Evolutionary conservation across 2,329 filamentous ascomycete genomes (phyloP).

Genomic region (Stromatinia cepivora): DNA sequence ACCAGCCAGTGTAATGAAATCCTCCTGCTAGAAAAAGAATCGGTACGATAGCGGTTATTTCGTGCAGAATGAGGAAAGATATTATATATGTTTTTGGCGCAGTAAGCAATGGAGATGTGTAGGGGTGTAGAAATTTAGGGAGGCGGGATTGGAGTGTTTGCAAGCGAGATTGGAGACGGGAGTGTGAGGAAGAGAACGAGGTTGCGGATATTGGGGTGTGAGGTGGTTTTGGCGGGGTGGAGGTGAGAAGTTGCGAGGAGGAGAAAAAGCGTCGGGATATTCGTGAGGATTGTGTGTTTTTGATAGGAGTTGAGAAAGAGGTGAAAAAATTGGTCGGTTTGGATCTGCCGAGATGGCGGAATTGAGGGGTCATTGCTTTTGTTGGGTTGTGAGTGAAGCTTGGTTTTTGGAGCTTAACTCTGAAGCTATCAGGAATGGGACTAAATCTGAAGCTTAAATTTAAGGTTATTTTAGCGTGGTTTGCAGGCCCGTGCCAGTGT

Average conservation of each 20-base stretch:
- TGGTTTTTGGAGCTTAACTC: neutral
- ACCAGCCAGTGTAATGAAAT: conserved; percentile 79
- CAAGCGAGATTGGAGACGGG: neutral
- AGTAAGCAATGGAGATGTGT: conserved; percentile 67
- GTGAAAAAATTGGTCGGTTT: neutral
- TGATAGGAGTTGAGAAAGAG: neutral
- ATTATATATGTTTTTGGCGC: conserved; percentile 82
- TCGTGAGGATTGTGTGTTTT: neutral
- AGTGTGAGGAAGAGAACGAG: neutral
- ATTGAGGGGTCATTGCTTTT: neutral
- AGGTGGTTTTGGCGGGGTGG: neutral
- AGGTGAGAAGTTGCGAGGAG: neutral
- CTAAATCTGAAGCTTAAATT: neutral
- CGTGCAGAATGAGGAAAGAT: conserved; percentile 87
- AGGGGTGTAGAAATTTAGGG: conserved; percentile 66
- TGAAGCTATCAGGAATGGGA: neutral
- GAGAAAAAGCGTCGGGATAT: conserved; percentile 9
- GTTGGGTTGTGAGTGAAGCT: neutral
- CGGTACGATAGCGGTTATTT: conserved; percentile 83
- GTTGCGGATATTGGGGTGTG: neutral
- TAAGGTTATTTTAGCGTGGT: neutral
- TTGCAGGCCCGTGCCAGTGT: neutral
- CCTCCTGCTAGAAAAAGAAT: conserved; percentile 70
- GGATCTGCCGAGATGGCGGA: neutral
- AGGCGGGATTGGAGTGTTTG: conserved; percentile 27